Evolutionary conservation across 495 filamentous ascomycete genomes (phyloP).

Genomic region (Lasiosphaeria ovina): DNA sequence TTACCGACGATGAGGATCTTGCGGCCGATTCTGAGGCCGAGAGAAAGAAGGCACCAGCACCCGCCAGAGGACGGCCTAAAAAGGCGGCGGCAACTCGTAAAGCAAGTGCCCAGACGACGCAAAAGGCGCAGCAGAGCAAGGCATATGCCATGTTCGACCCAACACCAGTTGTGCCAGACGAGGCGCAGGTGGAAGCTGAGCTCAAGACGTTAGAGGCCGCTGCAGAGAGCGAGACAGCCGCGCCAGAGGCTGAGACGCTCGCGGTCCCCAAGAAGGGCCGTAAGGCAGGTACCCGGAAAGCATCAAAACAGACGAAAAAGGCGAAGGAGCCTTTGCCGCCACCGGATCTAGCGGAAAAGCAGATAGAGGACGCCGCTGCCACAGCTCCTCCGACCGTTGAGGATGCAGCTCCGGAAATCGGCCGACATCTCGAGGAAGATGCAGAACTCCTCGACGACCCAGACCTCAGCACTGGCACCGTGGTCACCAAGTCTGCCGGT

Average conservation of each 20-base stretch:
- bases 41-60: conserved; percentile 28
- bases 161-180: conserved; percentile 39
- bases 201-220: conserved; percentile 44
- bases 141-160: conserved; percentile 48
- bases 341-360: conserved; percentile 21
- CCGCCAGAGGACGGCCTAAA: conserved; percentile 39
- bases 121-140: conserved; percentile 22
- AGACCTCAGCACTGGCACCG: conserved; percentile 43
- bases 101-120: conserved; percentile 35
- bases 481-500: conserved; percentile 31
- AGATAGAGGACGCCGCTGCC: conserved; percentile 19
- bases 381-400: conserved; percentile 10
- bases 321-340: conserved; percentile 29
- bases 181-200: conserved; percentile 46
- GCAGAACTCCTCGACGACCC: conserved; percentile 36
- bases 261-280: conserved; percentile 46
- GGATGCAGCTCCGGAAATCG: conserved; percentile 18
- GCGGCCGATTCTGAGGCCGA: conserved; percentile 37
- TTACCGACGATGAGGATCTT: conserved; percentile 55
- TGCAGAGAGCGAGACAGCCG: conserved; percentile 17
- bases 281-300: conserved; percentile 42
- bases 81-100: conserved; percentile 30
- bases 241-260: conserved; percentile 26
- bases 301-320: conserved; percentile 47
- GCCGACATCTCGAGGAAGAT: conserved; percentile 27